Evolutionary conservation across 306 rosid genomes (phyloP).

Genomic region (Corylus heterophylla): DNA sequence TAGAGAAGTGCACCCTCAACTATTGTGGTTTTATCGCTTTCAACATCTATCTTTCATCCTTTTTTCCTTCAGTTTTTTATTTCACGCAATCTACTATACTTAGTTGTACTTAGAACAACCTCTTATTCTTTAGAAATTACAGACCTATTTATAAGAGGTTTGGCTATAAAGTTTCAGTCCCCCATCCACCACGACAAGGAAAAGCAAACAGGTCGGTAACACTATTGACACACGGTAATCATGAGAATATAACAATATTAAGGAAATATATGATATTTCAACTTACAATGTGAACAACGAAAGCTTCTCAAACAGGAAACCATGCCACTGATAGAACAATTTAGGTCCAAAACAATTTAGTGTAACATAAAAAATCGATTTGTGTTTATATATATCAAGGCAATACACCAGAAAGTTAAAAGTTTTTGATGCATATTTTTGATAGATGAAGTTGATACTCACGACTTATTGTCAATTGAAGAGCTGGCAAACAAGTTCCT

Average conservation of each 20-base stretch:
- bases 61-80: neutral
- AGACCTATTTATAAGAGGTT: neutral
- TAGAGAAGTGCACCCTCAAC: neutral
- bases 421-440: neutral
- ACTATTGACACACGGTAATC: neutral
- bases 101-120: neutral
- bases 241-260: neutral
- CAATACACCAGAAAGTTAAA: neutral
- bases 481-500: slow-evolving; percentile 51
- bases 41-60: neutral
- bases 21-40: neutral
- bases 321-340: slow-evolving; percentile 17
- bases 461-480: slow-evolving; percentile 31
- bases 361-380: neutral
- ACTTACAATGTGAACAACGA: slow-evolving; percentile 28
- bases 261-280: neutral
- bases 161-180: neutral
- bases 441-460: slow-evolving; percentile 16
- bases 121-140: neutral
- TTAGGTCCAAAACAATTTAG: slow-evolving; percentile 15
- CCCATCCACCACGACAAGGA: neutral
- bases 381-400: neutral
- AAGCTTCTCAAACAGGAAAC: slow-evolving; percentile 29
- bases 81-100: neutral
- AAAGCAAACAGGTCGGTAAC: neutral